These are phyloP conservation scores for Aspergillus sp. DNA, from an alignment of 2,329 filamentous ascomycete genomes.

Conservation along the genomic window DNA sequence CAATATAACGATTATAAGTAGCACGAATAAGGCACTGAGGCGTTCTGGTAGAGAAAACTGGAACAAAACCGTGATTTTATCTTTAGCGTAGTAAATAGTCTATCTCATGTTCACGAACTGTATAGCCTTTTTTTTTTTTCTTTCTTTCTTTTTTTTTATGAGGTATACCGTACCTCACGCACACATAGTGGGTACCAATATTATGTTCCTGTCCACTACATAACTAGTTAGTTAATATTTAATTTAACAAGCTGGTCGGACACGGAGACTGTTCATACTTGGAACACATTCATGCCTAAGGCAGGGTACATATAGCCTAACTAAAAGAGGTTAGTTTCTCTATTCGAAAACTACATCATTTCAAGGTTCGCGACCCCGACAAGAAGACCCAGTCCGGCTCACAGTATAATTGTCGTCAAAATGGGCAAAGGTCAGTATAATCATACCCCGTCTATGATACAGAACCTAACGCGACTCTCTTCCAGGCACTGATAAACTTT, in stretches of 20 bases:
- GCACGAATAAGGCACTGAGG: conserved; percentile 9
- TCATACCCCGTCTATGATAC: neutral
- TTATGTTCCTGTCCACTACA: neutral
- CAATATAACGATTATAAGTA: conserved; percentile 13
- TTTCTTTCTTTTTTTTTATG: no score
- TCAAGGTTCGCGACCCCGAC: conserved; percentile 1
- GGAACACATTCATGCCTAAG: neutral
- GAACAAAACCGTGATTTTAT: neutral
- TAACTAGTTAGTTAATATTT: no score
- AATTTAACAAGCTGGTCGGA: neutral
- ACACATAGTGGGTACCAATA: neutral
- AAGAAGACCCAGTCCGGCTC: neutral
- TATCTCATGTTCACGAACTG: neutral
- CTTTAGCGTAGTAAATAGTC: conserved; percentile 1
- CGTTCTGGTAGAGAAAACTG: conserved; percentile 13
- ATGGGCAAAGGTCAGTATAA: conserved; percentile 31
- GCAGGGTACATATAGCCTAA: neutral
- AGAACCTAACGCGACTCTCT: neutral
- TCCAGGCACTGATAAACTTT: conserved; percentile 51
- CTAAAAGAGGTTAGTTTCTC: neutral
- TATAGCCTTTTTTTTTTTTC: neutral
- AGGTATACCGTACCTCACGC: neutral
- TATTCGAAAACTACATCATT: conserved; percentile 17
- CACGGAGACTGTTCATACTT: no score
- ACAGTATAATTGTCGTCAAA: neutral